Base-by-base conservation (phyloP, 805 yeast species). In the Yarrowia sp. region DNA sequence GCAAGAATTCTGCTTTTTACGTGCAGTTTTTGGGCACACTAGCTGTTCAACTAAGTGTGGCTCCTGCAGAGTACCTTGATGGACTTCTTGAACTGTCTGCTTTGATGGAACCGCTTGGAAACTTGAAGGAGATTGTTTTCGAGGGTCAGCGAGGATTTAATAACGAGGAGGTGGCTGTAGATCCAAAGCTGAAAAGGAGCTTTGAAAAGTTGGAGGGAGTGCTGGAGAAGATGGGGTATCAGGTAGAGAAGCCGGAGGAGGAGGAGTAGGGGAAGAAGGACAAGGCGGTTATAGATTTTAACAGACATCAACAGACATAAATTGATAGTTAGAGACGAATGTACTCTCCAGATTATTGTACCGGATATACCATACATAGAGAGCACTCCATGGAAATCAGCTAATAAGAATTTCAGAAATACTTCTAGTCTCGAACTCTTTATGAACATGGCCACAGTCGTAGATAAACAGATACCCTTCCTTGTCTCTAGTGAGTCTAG, bases 61-160 rank as follows among this genome's bases (percentile, higher is more conserved):
- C 80, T 9, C 85, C 85, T 0, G 71, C 69, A 3, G 85, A 80
- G 26, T 83, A 82, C 46, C 67, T 75, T 22, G 74, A 71, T n/a
- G 79, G 77, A 49, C 73, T 78, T 44, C 59, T 72, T 14, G 74
- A 70, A 68, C 5, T 71, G 62, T 21, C 69, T 46, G 38, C 68
- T 58, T 33, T 75, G 67, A 66, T 65, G 67, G 30, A 65, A 63
- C 38, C 44, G 5, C 65, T 70, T 35, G 63, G 66, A 2, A 59
- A 66, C 32, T 56, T 72, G 9, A 54, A 58, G 19, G 52, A 51
- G 28, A 14, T 64, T 32, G 17, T 59, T 38, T 40, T 40, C 14
- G 51, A 58, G 24, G 63, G 63, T 16, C 63, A 58, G 41, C 21
- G 63, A 43, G 63, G 63, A 1, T 58, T 58, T 30, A 43, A 43